A percentile compares a stretch with the other conserved stretches of the same genome.
Evolutionary conservation across 352 stramenopile species (phyloP).

Genomic region (Phytophthora pistaciae): DNA sequence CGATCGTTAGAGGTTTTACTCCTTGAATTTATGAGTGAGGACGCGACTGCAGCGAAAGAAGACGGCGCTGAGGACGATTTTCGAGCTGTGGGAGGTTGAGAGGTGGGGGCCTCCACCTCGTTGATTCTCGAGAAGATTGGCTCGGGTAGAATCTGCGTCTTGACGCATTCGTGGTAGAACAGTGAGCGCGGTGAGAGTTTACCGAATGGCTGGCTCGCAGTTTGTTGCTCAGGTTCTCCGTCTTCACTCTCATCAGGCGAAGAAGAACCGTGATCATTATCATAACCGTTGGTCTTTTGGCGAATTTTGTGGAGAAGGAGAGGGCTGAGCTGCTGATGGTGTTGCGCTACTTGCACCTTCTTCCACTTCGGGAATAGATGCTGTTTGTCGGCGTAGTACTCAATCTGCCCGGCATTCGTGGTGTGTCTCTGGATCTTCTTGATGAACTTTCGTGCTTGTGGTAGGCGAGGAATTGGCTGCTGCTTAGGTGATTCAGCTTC

Average conservation of each 20-base stretch:
- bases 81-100: constrained; percentile 23
- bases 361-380: constrained; percentile 84
- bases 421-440: constrained; percentile 70
- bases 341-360: constrained; percentile 63
- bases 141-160: constrained; percentile 67
- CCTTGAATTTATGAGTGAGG: constrained; percentile 46
- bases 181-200: constrained; percentile 70
- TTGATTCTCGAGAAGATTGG: constrained; percentile 80
- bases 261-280: not conserved
- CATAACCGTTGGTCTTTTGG: not conserved
- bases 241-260: not conserved
- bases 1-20: constrained; percentile 35
- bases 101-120: constrained; percentile 30
- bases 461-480: constrained; percentile 60
- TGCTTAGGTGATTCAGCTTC: constrained; percentile 39
- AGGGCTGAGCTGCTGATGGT: constrained; percentile 48
- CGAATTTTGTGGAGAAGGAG: constrained; percentile 1
- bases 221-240: constrained; percentile 26
- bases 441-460: constrained; percentile 71
- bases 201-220: constrained; percentile 25
- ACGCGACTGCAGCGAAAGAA: constrained; percentile 49
- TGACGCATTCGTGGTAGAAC: constrained; percentile 73
- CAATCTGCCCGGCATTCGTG: constrained; percentile 64
- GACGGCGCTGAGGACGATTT: constrained; percentile 7
- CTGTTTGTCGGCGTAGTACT: constrained; percentile 75